phyloP scores from a whole-genome alignment of 306 rosid species.

The Quercus rubra region DNA sequence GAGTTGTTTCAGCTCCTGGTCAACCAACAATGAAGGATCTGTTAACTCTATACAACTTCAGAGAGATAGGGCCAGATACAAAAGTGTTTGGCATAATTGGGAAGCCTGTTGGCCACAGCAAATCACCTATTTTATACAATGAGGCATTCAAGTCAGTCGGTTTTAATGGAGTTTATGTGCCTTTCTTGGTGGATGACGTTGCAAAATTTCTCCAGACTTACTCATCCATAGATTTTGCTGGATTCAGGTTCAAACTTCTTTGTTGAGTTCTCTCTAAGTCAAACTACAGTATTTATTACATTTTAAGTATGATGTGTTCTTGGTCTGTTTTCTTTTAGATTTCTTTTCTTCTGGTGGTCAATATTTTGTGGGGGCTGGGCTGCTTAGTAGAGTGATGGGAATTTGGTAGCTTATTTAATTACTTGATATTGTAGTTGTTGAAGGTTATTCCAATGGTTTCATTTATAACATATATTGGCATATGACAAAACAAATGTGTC shows the following conservation, averaged over 20 bases:
- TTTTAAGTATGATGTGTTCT: constrained; percentile 17
- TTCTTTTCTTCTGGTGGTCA: constrained; percentile 17
- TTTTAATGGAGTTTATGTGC: constrained; percentile 67
- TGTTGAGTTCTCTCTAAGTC: neutral
- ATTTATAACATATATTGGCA: neutral
- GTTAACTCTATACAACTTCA: constrained; percentile 63
- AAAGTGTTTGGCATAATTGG: constrained; percentile 89
- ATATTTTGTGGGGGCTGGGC: constrained; percentile 7
- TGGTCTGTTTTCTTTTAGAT: constrained; percentile 7
- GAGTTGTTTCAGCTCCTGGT: constrained; percentile 92
- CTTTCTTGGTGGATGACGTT: constrained; percentile 78
- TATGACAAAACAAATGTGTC: neutral
- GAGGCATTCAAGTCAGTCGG: constrained; percentile 75
- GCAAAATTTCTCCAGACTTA: constrained; percentile 68
- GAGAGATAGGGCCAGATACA: constrained; percentile 64
- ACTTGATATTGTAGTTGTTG: neutral
- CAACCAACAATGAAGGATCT: constrained; percentile 87
- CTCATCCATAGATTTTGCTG: constrained; percentile 74
- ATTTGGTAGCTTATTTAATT: constrained; percentile 6
- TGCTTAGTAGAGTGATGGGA: neutral
- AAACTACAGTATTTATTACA: constrained; percentile 1
- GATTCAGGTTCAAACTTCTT: constrained; percentile 72
- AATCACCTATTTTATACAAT: constrained; percentile 70
- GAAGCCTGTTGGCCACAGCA: constrained; percentile 91
- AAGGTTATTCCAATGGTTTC: neutral